Evolutionary conservation across 1,284 basidiomycete species (phyloP), one percentile per base, ranked within the genome.

Genomic region (Cryptococcus sp.): DNA sequence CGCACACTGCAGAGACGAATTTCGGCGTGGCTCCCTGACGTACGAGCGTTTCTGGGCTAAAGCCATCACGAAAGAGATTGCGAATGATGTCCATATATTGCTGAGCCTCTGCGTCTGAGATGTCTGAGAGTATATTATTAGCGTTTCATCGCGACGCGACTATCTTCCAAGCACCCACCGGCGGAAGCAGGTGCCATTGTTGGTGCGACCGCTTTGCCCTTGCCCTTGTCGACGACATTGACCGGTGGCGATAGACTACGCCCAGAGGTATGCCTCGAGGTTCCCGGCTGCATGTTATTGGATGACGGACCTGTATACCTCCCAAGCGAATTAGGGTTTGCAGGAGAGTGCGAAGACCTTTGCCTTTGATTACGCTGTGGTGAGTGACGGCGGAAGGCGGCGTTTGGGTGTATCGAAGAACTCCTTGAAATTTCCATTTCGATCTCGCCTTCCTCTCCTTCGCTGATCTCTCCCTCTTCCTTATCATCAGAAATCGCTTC

Each of bases 31-130:
- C 74, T 16, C 74, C 74, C 3, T 65, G 56, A 22, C 57, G 40
- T 15, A 76, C 60, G 3, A 75, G 61, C 1, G 52, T 54, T 1
- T 74, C 65, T 0, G 74, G 73, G 0, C 57, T 48, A 25, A 72
- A 57, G 2, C 70, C 72, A 15, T 72, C 64, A 11, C 59, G 52
- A 1, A 76, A 59, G 4, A 75, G 61, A 22, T 68, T 68, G 6
- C 65, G 67, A 39, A 76, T 66, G 38, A 68, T 64, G 11, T 68
- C 65, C 46, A 72, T 62, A 46, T 73, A 74, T 34, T 72, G 66
- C 2, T 52, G 45, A 3, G 66, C 69, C 43, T 73, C 70, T 17
- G 61, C 62, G 5, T 57, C 55, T 0, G 69, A 58, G n/a, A 70
- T 59, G 34, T 54, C 71, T 70, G 44, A 1, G 26, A 49, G 34